These are phyloP conservation scores for Penicillium digitatum DNA, from an alignment of 2,329 filamentous ascomycete genomes.

Conservation along the genomic window DNA sequence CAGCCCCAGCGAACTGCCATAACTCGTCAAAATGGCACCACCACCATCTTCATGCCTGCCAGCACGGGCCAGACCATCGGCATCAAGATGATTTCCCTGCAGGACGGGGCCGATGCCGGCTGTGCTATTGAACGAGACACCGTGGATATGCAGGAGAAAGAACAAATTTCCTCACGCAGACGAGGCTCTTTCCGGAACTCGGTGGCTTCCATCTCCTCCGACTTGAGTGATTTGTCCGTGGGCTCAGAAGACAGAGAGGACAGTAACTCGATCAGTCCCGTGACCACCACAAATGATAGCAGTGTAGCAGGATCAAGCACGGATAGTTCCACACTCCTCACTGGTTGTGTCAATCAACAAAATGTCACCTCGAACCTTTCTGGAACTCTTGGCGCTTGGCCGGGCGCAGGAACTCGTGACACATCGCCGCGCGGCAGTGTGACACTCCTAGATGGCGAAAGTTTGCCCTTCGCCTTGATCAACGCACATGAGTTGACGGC, in stretches of 20 bases:
- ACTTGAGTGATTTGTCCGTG: conserved; percentile 35
- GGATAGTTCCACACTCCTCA: conserved; percentile 28
- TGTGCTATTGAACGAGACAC: conserved; percentile 33
- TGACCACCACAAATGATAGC: conserved; percentile 9
- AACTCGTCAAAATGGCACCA: conserved; percentile 57
- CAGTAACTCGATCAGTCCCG: background rate
- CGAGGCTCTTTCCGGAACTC: conserved; percentile 28
- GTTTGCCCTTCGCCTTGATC: conserved; percentile 59
- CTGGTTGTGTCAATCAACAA: conserved; percentile 31
- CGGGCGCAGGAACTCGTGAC: conserved; percentile 34
- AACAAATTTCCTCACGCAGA: conserved; percentile 14
- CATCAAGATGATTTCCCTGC: conserved; percentile 61
- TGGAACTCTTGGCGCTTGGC: conserved; percentile 34
- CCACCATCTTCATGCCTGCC: conserved; percentile 65
- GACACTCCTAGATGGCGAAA: conserved; percentile 56
- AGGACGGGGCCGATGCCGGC: conserved; percentile 32
- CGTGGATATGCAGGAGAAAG: conserved; percentile 15
- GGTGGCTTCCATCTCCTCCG: conserved; percentile 34
- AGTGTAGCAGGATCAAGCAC: conserved; percentile 13
- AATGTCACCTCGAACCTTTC: conserved; percentile 27
- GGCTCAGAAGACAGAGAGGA: conserved; percentile 26
- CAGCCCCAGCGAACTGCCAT: conserved; percentile 61
- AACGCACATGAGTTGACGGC: conserved; percentile 67
- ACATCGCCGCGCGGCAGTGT: conserved; percentile 56
- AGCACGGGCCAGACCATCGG: conserved; percentile 57